Evolutionary conservation across 1,284 basidiomycete species (phyloP), one percentile per base, ranked within the genome.

Genomic region (Melampsora medusae): DNA sequence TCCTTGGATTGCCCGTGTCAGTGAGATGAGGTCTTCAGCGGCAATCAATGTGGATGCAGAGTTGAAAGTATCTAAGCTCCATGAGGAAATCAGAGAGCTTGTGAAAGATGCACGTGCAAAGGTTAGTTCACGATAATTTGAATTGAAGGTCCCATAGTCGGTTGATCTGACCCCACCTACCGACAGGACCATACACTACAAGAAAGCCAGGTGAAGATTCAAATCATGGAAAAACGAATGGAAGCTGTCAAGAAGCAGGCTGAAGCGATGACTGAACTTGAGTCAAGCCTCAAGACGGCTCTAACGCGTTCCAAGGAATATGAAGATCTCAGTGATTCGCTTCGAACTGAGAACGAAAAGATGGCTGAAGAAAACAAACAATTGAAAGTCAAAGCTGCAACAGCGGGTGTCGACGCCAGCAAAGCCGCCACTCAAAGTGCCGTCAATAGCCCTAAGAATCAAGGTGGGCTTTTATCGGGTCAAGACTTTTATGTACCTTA

Each of bases 1-100:
- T 2, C 97, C 97, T 0, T 99, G 96, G 96, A 85, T 93, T 0
- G 85, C 88, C 0, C 88, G 97, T n/a, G 88, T 96, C 4, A 87
- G 88, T n/a, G 89, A 92, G 79, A 89, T 99, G 84, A 92, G 93
- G 82, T 88, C 90, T 0, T 89, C 87, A 28, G 88, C 91, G 1
- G 89, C 92, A 0, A 87, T 92, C 84, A 97, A 97, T 80, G 87
- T 92, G 19, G 95, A 97, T 81, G 92, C 94, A 0, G 95, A 98
- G 82, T 88, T 90, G 65, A 92, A 92, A 83, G 89, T 94, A 10
- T 85, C 88, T 3, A 90, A 92, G 79, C 87, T 97, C 33, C 90
- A 90, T 78, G 94, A 97, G 78, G 93, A 98, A 83, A 88, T 95
- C 78, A 90, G 92, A 81, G 91, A 91, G 42, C 88, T 97, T 76